A percentile compares a stretch with the other conserved stretches of the same genome.
These are phyloP conservation scores for Cytospora mali DNA, from an alignment of 2,329 filamentous ascomycete genomes.

Conservation along the genomic window DNA sequence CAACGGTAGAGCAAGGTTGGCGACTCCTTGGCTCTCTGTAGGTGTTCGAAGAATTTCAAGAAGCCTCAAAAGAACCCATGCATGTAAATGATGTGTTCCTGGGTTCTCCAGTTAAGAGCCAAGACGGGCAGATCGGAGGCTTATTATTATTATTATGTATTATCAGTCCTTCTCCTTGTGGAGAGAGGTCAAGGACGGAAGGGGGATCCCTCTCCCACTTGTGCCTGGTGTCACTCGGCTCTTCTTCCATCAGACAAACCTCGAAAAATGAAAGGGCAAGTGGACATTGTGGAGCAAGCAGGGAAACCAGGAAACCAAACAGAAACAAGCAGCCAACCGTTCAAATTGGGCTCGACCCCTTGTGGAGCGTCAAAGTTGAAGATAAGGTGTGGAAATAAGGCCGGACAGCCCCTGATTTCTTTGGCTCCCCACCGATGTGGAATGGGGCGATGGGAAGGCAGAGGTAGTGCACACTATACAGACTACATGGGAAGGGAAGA, in stretches of 20 bases:
- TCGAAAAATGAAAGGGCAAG: conserved; percentile 8
- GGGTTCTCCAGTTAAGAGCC: conserved; percentile 4
- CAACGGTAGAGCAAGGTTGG: conserved; percentile 6
- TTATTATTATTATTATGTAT: conserved; percentile 2
- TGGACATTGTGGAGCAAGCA: conserved; percentile 17
- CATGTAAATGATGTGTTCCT: background rate
- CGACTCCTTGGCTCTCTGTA: conserved; percentile 1
- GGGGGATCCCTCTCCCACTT: conserved; percentile 10
- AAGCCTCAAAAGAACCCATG: background rate
- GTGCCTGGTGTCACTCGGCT: conserved; percentile 24
- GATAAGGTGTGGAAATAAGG: conserved; percentile 27
- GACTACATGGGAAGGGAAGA: no score
- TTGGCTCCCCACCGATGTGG: conserved; percentile 1
- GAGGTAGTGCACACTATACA: no score
- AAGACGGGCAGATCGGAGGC: conserved; percentile 21
- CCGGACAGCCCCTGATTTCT: conserved; percentile 23
- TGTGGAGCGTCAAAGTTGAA: conserved; percentile 24
- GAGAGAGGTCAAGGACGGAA: conserved; percentile 7
- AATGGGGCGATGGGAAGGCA: no score
- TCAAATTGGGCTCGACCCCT: conserved; percentile 17
- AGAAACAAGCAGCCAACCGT: conserved; percentile 12
- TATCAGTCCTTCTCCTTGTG: conserved; percentile 20
- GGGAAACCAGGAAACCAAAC: background rate
- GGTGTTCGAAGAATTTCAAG: background rate
- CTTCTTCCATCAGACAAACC: conserved; percentile 14